Conservation (phyloP, 2,329 filamentous ascomycete species). For the Celoporthe dispersa region DNA sequence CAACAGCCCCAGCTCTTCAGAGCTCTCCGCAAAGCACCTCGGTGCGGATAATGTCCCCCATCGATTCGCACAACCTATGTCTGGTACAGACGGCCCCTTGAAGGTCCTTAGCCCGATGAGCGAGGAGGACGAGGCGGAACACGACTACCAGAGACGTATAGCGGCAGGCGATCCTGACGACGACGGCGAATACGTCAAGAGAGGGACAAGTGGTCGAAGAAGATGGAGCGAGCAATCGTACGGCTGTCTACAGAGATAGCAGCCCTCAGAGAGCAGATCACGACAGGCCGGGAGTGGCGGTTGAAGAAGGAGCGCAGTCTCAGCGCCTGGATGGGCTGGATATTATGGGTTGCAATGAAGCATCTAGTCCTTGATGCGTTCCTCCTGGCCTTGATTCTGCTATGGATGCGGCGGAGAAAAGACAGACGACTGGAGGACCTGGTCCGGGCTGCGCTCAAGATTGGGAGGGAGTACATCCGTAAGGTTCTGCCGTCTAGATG, state of each 20-base stretch:
- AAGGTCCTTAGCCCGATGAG: slow-evolving; percentile 84
- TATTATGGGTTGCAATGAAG: slow-evolving; percentile 70
- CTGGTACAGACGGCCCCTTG: slow-evolving; percentile 61
- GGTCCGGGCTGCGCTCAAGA: slow-evolving; percentile 65
- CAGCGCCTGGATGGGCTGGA: slow-evolving; percentile 72
- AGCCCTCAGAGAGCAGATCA: slow-evolving; percentile 88
- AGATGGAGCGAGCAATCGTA: slow-evolving; percentile 83
- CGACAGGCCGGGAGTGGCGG: slow-evolving; percentile 73
- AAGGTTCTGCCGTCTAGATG: slow-evolving; percentile 63
- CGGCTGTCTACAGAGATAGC: slow-evolving; percentile 92
- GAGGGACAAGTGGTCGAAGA: slow-evolving; percentile 72
- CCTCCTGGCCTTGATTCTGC: slow-evolving; percentile 65
- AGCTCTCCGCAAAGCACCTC: slow-evolving; percentile 57
- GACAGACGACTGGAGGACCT: slow-evolving; percentile 75
- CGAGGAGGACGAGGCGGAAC: slow-evolving; percentile 73
- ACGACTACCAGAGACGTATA: slow-evolving; percentile 53
- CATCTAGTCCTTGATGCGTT: slow-evolving; percentile 75
- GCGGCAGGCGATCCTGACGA: slow-evolving; percentile 46
- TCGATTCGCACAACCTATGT: slow-evolving; percentile 52
- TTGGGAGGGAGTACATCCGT: slow-evolving; percentile 62
- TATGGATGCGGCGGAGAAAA: slow-evolving; percentile 74
- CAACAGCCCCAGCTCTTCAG: slow-evolving; percentile 70
- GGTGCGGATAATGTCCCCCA: slow-evolving; percentile 43
- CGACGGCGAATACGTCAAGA: slow-evolving; percentile 45
- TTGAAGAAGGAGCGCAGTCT: slow-evolving; percentile 67